These are phyloP conservation scores for Cystofilobasidium capitatum DNA, from an alignment of 768 basidiomycete species.

Conservation along the genomic window DNA sequence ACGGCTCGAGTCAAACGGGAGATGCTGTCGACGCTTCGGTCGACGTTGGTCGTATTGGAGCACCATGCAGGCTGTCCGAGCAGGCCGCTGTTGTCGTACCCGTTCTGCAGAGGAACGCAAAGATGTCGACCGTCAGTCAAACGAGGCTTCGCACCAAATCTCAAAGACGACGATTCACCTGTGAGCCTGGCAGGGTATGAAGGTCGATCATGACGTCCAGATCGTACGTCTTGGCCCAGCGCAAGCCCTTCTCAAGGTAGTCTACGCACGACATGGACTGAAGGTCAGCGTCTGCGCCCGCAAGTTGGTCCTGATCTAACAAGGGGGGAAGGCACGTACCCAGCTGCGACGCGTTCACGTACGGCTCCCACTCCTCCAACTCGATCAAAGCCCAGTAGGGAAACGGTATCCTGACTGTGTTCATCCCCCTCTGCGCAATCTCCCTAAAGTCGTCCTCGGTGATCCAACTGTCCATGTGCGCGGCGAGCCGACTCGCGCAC, in stretches of 20 bases:
- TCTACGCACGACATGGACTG: neutral
- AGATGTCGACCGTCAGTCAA: neutral
- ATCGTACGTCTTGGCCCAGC: constrained; percentile 17
- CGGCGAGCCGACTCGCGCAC: constrained; percentile 5
- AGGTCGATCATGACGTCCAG: constrained; percentile 25
- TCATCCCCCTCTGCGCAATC: constrained; percentile 7
- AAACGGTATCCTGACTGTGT: constrained; percentile 23
- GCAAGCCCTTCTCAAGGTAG: constrained; percentile 7
- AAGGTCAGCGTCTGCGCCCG: neutral
- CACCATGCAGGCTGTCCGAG: neutral
- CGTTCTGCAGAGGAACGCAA: neutral
- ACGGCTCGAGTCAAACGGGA: neutral
- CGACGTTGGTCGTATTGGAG: constrained; percentile 20
- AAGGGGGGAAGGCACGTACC: neutral
- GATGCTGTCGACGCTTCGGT: constrained; percentile 10
- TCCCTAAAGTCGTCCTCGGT: constrained; percentile 18
- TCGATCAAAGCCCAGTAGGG: constrained; percentile 21
- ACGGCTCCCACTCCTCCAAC: constrained; percentile 12
- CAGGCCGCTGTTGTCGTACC: constrained; percentile 11
- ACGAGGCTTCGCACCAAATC: neutral
- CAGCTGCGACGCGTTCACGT: constrained; percentile 17
- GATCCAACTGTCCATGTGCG: constrained; percentile 19
- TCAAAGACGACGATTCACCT: neutral
- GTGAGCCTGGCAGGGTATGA: constrained; percentile 20
- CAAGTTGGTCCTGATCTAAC: neutral